These are phyloP conservation scores for Moricandia moricandioides DNA, from an alignment of 345 rosid species.

Conservation along the genomic window DNA sequence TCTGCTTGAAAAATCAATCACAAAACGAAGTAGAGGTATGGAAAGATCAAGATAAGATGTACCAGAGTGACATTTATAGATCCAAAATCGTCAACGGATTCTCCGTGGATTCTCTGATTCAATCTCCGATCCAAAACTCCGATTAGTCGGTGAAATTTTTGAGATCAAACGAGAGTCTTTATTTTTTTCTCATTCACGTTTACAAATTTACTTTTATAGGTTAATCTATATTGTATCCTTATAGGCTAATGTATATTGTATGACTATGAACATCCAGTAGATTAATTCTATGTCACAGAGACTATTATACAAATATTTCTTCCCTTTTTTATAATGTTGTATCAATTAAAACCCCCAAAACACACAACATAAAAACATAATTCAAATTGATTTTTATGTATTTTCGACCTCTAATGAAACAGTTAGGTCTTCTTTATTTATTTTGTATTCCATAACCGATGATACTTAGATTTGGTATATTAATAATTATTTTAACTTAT, in stretches of 20 bases:
- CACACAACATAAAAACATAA: neutral
- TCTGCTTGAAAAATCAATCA: too few relatives aligned
- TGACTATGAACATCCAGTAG: neutral
- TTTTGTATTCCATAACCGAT: conserved; percentile 6
- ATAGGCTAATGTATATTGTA: neutral
- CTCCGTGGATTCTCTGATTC: too few relatives aligned
- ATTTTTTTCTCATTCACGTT: neutral
- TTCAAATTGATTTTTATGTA: neutral
- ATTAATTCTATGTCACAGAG: neutral
- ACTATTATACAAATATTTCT: too few relatives aligned
- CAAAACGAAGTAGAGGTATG: too few relatives aligned
- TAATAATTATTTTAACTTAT: neutral
- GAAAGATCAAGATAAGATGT: too few relatives aligned
- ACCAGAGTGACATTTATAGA: too few relatives aligned
- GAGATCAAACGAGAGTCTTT: too few relatives aligned
- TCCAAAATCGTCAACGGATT: too few relatives aligned
- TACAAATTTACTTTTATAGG: conserved; percentile 25
- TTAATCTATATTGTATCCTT: too few relatives aligned
- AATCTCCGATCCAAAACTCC: too few relatives aligned
- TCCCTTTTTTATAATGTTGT: neutral
- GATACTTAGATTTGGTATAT: neutral
- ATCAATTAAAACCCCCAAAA: neutral
- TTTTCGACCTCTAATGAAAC: neutral
- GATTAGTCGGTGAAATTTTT: too few relatives aligned
- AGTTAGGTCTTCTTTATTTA: neutral